Conservation (phyloP, 306 rosid genomes). For the Malus sieversii region DNA sequence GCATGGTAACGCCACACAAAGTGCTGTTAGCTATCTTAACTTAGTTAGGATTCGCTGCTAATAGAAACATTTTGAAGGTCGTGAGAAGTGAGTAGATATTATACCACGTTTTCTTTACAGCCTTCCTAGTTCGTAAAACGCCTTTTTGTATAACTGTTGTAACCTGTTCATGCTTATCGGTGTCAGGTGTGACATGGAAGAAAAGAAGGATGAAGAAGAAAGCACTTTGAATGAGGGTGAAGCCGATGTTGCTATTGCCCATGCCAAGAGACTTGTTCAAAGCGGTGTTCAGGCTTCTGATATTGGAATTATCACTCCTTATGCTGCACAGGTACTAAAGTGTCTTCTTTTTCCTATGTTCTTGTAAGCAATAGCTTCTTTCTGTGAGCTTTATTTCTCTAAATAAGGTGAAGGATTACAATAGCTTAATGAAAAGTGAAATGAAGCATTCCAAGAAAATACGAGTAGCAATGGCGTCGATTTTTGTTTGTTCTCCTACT, state of each 20-base stretch:
- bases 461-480: background rate
- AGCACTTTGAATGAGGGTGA: conserved; percentile 97
- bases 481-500: background rate
- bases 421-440: conserved; percentile 2
- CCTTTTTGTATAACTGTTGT: background rate
- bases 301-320: conserved; percentile 93
- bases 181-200: conserved; percentile 94
- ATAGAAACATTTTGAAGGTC: conserved; percentile 4
- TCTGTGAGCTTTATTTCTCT: background rate
- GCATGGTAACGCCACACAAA: background rate
- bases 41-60: background rate
- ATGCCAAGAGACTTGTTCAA: conserved; percentile 73
- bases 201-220: conserved; percentile 96
- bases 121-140: background rate
- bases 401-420: background rate
- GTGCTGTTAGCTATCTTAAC: background rate
- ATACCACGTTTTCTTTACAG: background rate
- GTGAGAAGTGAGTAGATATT: conserved; percentile 1
- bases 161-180: conserved; percentile 19
- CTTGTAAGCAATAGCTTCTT: conserved; percentile 4
- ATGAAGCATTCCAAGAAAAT: background rate
- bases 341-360: background rate
- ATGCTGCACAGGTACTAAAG: conserved; percentile 80
- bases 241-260: conserved; percentile 80
- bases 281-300: conserved; percentile 88